Conservation (phyloP, 148 eudicot species). For the Spergularia bocconei region DNA sequence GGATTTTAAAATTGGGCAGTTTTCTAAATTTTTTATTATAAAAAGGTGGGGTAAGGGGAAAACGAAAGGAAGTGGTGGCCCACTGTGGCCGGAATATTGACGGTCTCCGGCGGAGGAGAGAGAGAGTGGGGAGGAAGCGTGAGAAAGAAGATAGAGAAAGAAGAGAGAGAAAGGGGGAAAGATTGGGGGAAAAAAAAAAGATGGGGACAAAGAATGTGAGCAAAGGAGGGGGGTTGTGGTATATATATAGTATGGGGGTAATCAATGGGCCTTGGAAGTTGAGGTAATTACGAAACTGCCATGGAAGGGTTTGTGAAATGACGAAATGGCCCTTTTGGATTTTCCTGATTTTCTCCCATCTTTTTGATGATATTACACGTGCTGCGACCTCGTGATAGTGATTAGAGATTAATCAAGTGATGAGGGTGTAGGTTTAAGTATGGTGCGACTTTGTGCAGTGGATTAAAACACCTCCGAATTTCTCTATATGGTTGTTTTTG, state of each 20-base stretch:
- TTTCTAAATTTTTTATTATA: neutral
- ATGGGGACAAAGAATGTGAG: slow-evolving; percentile 14
- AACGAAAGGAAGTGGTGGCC: neutral
- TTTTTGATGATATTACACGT: neutral
- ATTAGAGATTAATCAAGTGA: neutral
- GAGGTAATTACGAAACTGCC: slow-evolving; percentile 23
- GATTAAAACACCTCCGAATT: too few species aligned
- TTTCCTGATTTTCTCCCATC: neutral
- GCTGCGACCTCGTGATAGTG: too few species aligned
- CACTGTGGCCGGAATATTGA: neutral
- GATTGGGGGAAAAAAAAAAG: neutral
- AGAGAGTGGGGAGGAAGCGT: neutral
- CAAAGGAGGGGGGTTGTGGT: slow-evolving; percentile 6
- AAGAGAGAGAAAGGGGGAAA: neutral
- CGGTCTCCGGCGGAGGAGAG: neutral
- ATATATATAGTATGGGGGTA: slow-evolving; percentile 23
- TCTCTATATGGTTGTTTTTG: too few species aligned
- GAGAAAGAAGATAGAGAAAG: slow-evolving; percentile 15
- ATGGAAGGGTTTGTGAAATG: neutral
- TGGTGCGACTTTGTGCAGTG: too few species aligned
- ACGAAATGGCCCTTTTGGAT: neutral
- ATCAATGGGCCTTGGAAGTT: neutral
- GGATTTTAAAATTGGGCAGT: slow-evolving; percentile 1
- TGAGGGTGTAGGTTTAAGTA: too few species aligned
- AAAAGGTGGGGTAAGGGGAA: neutral